A percentile compares a stretch with the other conserved stretches of the same genome.
Evolutionary conservation across 345 rosid species (phyloP).

Genomic region (Heritiera littoralis): DNA sequence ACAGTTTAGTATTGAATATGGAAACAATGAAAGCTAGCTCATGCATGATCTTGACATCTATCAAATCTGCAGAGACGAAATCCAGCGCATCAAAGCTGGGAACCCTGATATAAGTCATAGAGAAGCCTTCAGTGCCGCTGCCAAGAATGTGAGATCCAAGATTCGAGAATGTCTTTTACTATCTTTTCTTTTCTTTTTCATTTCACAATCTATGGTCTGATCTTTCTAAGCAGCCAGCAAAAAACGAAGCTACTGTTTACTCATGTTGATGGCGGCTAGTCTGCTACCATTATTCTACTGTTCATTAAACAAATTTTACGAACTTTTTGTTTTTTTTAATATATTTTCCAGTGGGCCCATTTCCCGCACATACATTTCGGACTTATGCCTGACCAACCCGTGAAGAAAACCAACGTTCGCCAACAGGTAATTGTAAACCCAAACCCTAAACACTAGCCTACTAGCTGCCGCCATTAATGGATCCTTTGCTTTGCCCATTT

Average conservation of each 20-base stretch:
- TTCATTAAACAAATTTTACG: too few species aligned
- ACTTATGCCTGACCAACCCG: conserved; percentile 95
- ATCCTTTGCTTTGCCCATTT: too few species aligned
- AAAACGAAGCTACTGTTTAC: not conserved
- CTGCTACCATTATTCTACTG: too few species aligned
- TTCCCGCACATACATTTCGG: conserved; percentile 97
- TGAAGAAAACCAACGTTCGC: conserved; percentile 76
- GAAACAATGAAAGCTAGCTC: not conserved
- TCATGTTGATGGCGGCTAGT: not conserved
- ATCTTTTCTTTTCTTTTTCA: conserved; percentile 13
- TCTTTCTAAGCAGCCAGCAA: not conserved
- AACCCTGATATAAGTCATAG: conserved; percentile 99
- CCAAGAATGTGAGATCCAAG: conserved; percentile 81
- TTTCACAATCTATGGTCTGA: too few species aligned
- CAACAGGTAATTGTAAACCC: conserved; percentile 52
- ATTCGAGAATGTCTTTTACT: conserved; percentile 8
- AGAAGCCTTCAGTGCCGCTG: conserved; percentile 99
- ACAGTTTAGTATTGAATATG: too few species aligned
- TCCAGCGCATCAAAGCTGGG: conserved; percentile 98
- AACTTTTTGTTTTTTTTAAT: not conserved
- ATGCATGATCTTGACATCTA: conserved; percentile 17
- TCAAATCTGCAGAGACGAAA: conserved; percentile 75
- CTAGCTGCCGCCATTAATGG: not conserved
- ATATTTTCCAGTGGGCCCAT: conserved; percentile 82
- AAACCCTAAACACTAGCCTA: not conserved